Evolutionary conservation across 1,284 basidiomycete species (phyloP), one percentile per base, ranked within the genome.

Genomic region (Microbotryomycetes sp.): DNA sequence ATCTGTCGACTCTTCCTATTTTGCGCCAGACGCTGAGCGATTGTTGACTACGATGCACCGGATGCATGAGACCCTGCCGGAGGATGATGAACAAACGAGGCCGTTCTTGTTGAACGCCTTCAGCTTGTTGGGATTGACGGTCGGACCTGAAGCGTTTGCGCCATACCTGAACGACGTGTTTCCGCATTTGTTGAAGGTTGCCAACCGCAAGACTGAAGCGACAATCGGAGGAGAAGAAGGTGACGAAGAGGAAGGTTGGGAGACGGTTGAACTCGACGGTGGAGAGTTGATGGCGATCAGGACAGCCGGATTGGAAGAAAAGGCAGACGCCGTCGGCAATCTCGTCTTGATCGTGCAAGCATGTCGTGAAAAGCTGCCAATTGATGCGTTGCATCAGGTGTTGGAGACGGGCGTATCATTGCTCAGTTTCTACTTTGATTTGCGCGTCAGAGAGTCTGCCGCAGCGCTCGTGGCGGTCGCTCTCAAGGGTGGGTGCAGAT

Each of bases 221-320:
- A 24, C 23, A 3, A 24, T 52, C 50, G 52, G 52, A 31, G 51
- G 52, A 26, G 45, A 47, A 53, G 46, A 54, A 2, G 57, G 41
- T n/a, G 57, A 59, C 26, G 57, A 54, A 21, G 52, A 59, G 7
- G 57, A 59, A 2, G 57, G 48, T 15, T 59, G 57, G 57, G 57
- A 59, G 47, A 48, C 52, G 18, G 47, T 54, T 9, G 21, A 27
- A 6, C 28, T 54, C 16, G n/a, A n/a, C n/a, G 52, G 29, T 24
- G 57, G 57, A 2, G n/a, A 56, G 27, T 46, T 29, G 18, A 30
- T 56, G 52, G n/a, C 16, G 16, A 48, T 54, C 28, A 26, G 57
- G 15, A 59, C 52, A 3, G 21, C 45, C 16, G 57, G 27, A 18
- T 30, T 59, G 13, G 52, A 59, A 27, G 57, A 59, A 30, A 59